Percentiles rank a stretch among this genome's conserved stretches.
phyloP scores from a whole-genome alignment of 257 asterid genomes.

The Solanum appendiculatum region DNA sequence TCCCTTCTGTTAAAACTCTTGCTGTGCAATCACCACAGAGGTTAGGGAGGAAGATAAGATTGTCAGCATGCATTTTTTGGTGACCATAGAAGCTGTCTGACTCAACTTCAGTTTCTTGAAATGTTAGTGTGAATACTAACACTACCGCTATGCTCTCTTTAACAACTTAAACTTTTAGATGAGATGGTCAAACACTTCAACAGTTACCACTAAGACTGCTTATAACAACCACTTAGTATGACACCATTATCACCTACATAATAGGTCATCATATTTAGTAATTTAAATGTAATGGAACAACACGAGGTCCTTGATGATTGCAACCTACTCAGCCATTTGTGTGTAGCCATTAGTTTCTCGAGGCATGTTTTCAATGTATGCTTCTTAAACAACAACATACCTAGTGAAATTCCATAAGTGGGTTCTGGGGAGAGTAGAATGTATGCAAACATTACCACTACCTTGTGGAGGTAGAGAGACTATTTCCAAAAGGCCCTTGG shows the following conservation, averaged over 20 bases:
- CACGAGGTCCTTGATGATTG: neutral
- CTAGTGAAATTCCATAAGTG: neutral
- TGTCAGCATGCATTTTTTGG: neutral
- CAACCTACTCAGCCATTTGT: neutral
- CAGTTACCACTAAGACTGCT: neutral
- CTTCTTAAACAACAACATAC: neutral
- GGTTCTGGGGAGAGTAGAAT: neutral
- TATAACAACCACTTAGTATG: neutral
- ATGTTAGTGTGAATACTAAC: neutral
- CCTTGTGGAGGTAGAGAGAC: neutral
- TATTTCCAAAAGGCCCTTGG: neutral
- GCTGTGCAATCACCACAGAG: neutral
- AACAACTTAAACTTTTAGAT: neutral
- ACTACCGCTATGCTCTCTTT: neutral
- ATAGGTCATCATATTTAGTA: neutral
- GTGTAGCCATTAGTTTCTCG: neutral
- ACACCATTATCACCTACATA: neutral
- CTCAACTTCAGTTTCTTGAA: neutral
- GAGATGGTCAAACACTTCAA: neutral
- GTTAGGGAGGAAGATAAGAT: neutral
- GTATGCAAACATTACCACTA: too few relatives aligned
- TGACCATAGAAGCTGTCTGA: neutral
- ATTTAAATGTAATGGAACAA: neutral
- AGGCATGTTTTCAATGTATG: neutral
- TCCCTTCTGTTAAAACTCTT: neutral